Conservation (phyloP, 1,139 yeast species). For the Candida mesenterica region DNA sequence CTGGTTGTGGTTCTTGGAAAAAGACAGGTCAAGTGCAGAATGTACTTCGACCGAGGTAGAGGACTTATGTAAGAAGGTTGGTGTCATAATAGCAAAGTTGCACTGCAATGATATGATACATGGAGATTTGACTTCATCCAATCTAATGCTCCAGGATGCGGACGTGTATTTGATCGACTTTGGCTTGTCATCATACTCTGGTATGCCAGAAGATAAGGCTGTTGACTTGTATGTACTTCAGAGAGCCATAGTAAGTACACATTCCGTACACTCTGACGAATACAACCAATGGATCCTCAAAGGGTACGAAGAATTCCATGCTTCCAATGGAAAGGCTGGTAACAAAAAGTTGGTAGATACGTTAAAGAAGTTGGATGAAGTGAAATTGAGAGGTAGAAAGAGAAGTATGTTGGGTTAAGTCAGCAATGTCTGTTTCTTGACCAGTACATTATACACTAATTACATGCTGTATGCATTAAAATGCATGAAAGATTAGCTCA, state of each 20-base stretch:
- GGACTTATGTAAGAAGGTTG: slow-evolving; percentile 51
- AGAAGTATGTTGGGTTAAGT: slow-evolving; percentile 83
- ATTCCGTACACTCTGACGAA: slow-evolving; percentile 64
- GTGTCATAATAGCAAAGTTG: slow-evolving; percentile 65
- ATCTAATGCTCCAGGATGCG: slow-evolving; percentile 55
- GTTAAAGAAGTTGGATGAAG: slow-evolving; percentile 69
- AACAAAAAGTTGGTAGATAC: slow-evolving; percentile 53
- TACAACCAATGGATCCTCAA: slow-evolving; percentile 71
- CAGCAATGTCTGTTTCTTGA: not conserved
- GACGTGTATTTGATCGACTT: slow-evolving; percentile 80
- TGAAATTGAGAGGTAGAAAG: slow-evolving; percentile 88
- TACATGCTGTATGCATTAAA: too few relatives aligned
- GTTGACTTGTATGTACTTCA: slow-evolving; percentile 94
- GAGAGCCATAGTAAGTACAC: slow-evolving; percentile 88
- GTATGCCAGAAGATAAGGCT: slow-evolving; percentile 86
- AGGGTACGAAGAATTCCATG: slow-evolving; percentile 60
- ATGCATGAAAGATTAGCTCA: too few relatives aligned
- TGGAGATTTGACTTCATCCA: slow-evolving; percentile 93
- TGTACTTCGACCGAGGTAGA: slow-evolving; percentile 40
- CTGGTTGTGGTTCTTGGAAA: slow-evolving; percentile 65
- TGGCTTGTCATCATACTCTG: slow-evolving; percentile 81
- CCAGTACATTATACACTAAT: too few relatives aligned
- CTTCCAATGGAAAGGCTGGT: slow-evolving; percentile 26
- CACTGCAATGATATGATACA: slow-evolving; percentile 83
- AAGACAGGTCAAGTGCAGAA: slow-evolving; percentile 17